A percentile compares a stretch with the other conserved stretches of the same genome.
These are phyloP conservation scores for Fragaria vesca DNA, from an alignment of 306 rosid species.

Conservation along the genomic window DNA sequence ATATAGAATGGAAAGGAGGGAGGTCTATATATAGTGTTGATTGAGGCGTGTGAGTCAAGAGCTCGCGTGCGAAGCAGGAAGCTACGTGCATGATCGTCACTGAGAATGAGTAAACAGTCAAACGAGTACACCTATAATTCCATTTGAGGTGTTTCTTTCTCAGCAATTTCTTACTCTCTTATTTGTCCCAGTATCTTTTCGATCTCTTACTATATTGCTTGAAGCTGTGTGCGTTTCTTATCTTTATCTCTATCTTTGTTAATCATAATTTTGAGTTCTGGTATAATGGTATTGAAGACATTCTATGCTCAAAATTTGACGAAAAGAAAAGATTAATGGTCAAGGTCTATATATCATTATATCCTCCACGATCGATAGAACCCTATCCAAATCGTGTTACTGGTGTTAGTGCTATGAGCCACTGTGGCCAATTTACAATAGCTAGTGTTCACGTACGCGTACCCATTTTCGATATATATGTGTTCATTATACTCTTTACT, in stretches of 20 bases:
- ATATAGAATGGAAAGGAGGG: neutral
- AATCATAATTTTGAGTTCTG: neutral
- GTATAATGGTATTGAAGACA: neutral
- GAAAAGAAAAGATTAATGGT: neutral
- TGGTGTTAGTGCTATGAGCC: neutral
- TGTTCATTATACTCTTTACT: no score
- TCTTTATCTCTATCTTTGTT: neutral
- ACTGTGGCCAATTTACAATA: neutral
- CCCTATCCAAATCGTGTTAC: neutral
- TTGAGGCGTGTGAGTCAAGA: neutral
- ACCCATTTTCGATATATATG: neutral
- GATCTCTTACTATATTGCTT: neutral
- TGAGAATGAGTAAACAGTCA: conserved; percentile 11
- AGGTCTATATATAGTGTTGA: neutral
- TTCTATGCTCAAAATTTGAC: neutral
- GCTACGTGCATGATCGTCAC: neutral
- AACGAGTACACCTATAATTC: conserved; percentile 6
- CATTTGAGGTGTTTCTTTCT: neutral
- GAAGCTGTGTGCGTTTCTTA: neutral
- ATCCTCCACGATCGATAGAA: neutral
- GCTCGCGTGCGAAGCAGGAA: neutral
- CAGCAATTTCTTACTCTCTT: neutral
- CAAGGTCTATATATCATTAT: neutral
- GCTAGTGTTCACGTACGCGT: neutral
- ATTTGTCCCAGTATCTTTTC: neutral